phyloP scores from a whole-genome alignment of 257 asterid genomes.

The Solanum arcanum region DNA sequence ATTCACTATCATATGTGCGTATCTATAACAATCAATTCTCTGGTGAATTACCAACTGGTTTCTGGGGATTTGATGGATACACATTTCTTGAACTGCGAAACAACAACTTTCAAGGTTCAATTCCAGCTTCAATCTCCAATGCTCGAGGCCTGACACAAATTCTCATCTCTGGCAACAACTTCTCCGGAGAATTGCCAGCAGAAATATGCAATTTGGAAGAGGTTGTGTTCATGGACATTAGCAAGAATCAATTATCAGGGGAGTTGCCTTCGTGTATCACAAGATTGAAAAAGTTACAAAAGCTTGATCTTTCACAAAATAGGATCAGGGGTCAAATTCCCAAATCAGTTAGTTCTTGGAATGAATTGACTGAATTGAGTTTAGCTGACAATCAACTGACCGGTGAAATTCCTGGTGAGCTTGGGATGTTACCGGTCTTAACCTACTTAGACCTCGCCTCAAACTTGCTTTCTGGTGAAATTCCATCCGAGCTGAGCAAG shows the following conservation, averaged over 20 bases:
- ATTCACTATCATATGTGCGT: constrained; percentile 36
- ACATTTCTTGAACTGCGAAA: constrained; percentile 33
- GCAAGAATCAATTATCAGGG: constrained; percentile 47
- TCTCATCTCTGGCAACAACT: constrained; percentile 41
- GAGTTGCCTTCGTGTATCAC: constrained; percentile 51
- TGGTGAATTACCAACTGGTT: constrained; percentile 42
- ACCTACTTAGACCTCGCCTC: constrained; percentile 54
- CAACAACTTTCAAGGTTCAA: constrained; percentile 51
- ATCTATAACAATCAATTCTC: constrained; percentile 36
- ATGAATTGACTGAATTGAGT: constrained; percentile 47
- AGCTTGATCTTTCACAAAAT: constrained; percentile 53
- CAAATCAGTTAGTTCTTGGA: constrained; percentile 20
- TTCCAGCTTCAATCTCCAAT: constrained; percentile 38
- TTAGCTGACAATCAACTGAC: constrained; percentile 54
- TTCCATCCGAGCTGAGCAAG: constrained; percentile 44
- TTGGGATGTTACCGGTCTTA: constrained; percentile 47
- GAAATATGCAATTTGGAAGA: constrained; percentile 32
- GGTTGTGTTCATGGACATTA: constrained; percentile 39
- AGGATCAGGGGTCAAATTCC: constrained; percentile 55
- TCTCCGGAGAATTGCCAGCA: constrained; percentile 43
- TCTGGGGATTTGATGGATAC: constrained; percentile 51
- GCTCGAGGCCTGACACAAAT: constrained; percentile 33
- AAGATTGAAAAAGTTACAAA: constrained; percentile 31
- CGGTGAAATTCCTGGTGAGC: constrained; percentile 49
- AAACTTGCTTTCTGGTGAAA: constrained; percentile 50